These are phyloP conservation scores for Anisogramma anomala DNA, from an alignment of 2,329 filamentous ascomycete genomes.

Conservation along the genomic window DNA sequence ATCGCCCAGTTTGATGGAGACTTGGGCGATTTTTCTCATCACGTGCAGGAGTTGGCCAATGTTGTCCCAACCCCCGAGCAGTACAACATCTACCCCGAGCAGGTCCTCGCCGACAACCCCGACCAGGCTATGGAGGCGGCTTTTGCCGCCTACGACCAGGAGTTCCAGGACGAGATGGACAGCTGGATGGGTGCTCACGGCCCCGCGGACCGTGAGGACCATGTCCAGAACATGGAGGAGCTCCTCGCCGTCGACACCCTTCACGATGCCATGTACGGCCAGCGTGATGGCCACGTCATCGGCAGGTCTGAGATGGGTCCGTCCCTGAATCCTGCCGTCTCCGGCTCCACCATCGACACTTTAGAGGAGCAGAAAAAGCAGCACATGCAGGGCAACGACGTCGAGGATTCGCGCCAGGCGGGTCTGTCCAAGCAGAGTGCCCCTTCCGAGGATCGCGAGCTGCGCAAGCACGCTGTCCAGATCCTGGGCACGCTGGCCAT, in stretches of 20 bases:
- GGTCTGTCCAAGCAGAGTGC: conserved; percentile 22
- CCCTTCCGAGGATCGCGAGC: conserved; percentile 54
- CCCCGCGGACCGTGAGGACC: conserved; percentile 17
- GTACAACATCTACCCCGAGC: conserved; percentile 11
- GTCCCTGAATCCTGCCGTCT: neutral
- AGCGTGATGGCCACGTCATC: neutral
- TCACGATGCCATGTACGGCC: neutral
- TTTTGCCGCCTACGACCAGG: conserved; percentile 21
- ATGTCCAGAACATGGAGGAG: conserved; percentile 15
- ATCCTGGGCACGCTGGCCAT: conserved; percentile 57
- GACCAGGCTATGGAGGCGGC: conserved; percentile 20
- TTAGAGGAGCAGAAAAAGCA: no score
- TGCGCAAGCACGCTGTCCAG: conserved; percentile 53
- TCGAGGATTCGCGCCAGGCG: conserved; percentile 20
- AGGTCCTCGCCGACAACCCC: conserved; percentile 12
- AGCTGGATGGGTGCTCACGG: conserved; percentile 24
- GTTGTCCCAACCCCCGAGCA: neutral
- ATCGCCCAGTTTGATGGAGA: no score
- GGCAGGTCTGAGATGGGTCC: neutral
- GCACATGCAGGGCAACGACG: conserved; percentile 11
- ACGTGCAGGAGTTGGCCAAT: neutral
- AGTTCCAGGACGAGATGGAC: conserved; percentile 20
- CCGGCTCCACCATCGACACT: no score
- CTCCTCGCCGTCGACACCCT: neutral
- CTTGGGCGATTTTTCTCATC: neutral